Evolutionary conservation across 2,329 filamentous ascomycete species (phyloP), one percentile per base, ranked within the genome.

Genomic region (Aspergillus melleus): DNA sequence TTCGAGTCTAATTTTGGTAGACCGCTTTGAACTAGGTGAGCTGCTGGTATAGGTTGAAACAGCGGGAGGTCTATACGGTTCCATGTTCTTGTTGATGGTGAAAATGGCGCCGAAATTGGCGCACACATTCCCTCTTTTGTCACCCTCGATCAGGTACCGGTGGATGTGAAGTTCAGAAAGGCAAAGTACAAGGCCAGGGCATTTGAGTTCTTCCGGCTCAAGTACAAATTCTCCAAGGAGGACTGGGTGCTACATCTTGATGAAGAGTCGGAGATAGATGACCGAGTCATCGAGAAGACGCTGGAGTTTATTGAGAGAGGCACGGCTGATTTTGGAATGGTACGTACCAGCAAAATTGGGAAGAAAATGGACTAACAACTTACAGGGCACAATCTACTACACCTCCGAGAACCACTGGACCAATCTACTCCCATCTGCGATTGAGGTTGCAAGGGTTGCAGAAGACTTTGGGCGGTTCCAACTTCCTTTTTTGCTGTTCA

Each of bases 161-260:
- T 14, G 5, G 6, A 16, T 16, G 20, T 62, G 8, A 36, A 44
- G 8, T 22, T 51, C 8, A 47, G 55, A 19, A 55, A 44, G 19
- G 60, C 60, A 8, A 60, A 47, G 39, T 52, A 60, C 53, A 63
- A 63, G n/a, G 61, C 61, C 12, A 53, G 61, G 6, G 59, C 56
- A 3, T 32, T 61, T 26, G 61, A 63, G 47, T 46, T 52, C 24
- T 63, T 59, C 24, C 55, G 59, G n/a, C 46, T 55, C 2, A 58
- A 59, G 11, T 55, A 57, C 20, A 49, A 55, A 6, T 53, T 61
- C 3, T 49, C 49, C 3, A 57, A 61, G 14, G 51, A 58, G 22
- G 61, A 64, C 52, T 64, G 59, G 59, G 47, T 61, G 2, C 22
- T 64, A n/a, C 61, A 64, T 39, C 54, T 64, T 6, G 61, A 63